A percentile compares a stretch with the other conserved stretches of the same genome.
phyloP scores from a whole-genome alignment of 2,329 filamentous ascomycete genomes.

The Biscogniauxia marginata region DNA sequence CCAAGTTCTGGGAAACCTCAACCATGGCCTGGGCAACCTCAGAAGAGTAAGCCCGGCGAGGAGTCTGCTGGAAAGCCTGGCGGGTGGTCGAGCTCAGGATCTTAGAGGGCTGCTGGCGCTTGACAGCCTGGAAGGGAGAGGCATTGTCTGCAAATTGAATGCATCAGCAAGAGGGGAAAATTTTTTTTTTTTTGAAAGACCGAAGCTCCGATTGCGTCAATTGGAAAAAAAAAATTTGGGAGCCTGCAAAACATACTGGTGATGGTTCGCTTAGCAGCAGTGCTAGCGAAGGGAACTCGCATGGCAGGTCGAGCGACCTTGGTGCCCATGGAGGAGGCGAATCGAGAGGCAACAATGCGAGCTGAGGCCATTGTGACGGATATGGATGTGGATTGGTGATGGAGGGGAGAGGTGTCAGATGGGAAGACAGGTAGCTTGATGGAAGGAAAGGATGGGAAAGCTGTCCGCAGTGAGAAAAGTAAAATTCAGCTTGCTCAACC shows the following conservation, averaged over 20 bases:
- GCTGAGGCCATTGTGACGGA: constrained; percentile 75
- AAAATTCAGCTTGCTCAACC: constrained; percentile 26
- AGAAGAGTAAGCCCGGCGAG: constrained; percentile 78
- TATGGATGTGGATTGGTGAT: constrained; percentile 32
- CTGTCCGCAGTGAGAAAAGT: constrained; percentile 24
- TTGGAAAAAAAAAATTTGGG: constrained; percentile 5
- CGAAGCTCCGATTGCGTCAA: constrained; percentile 11
- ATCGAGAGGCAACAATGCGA: constrained; percentile 74
- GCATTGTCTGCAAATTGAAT: constrained; percentile 46
- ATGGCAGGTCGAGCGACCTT: constrained; percentile 77
- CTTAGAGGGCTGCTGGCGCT: constrained; percentile 68
- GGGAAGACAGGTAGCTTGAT: constrained; percentile 30
- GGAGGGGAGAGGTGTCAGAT: constrained; percentile 42
- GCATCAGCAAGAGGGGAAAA: constrained; percentile 10
- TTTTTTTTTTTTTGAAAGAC: constrained; percentile 10
- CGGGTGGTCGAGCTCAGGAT: constrained; percentile 66
- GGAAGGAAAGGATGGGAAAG: constrained; percentile 23
- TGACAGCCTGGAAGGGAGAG: constrained; percentile 70
- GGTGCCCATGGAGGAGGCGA: constrained; percentile 73
- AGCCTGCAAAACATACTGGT: constrained; percentile 56
- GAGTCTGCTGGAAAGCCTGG: constrained; percentile 59
- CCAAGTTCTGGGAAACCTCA: constrained; percentile 87
- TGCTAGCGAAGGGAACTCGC: constrained; percentile 61
- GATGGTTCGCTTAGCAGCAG: constrained; percentile 71
- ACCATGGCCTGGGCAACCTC: constrained; percentile 87